A percentile compares a stretch with the other conserved stretches of the same genome.
These are phyloP conservation scores for Lachnellula cervina DNA, from an alignment of 2,329 filamentous ascomycete species.

Conservation along the genomic window DNA sequence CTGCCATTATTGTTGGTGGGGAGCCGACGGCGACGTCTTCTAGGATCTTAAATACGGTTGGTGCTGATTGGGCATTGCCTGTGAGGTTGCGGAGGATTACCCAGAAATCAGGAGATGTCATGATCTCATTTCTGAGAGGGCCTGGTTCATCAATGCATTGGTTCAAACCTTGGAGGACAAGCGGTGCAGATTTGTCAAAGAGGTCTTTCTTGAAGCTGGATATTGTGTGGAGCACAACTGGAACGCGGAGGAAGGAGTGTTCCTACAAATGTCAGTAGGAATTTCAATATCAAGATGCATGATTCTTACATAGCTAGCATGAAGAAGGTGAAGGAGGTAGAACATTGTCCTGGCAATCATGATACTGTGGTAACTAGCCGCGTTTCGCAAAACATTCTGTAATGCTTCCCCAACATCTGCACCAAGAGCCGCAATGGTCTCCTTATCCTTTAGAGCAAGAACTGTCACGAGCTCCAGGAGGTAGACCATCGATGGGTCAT, in stretches of 20 bases:
- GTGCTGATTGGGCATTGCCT: conserved; percentile 62
- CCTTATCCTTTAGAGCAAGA: conserved; percentile 68
- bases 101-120: conserved; percentile 97
- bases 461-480: conserved; percentile 87
- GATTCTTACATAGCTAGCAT: conserved; percentile 72
- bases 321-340: conserved; percentile 78
- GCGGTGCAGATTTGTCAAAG: conserved; percentile 68
- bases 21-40: conserved; percentile 68
- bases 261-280: conserved; percentile 50
- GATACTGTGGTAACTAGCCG: conserved; percentile 73
- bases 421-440: conserved; percentile 68
- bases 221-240: conserved; percentile 85
- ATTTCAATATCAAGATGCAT: conserved; percentile 7
- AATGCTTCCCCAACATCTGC: conserved; percentile 75
- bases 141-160: conserved; percentile 74
- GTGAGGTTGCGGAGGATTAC: conserved; percentile 76
- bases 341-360: conserved; percentile 78
- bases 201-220: conserved; percentile 78
- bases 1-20: conserved; percentile 79
- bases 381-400: conserved; percentile 77
- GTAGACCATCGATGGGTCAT: conserved; percentile 84
- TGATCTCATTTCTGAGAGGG: conserved; percentile 82
- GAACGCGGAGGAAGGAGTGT: conserved; percentile 84
- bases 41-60: conserved; percentile 81
- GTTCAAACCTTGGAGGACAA: conserved; percentile 73